Conservation (phyloP, 805 yeast genomes). For the Candida silvatica region DNA sequence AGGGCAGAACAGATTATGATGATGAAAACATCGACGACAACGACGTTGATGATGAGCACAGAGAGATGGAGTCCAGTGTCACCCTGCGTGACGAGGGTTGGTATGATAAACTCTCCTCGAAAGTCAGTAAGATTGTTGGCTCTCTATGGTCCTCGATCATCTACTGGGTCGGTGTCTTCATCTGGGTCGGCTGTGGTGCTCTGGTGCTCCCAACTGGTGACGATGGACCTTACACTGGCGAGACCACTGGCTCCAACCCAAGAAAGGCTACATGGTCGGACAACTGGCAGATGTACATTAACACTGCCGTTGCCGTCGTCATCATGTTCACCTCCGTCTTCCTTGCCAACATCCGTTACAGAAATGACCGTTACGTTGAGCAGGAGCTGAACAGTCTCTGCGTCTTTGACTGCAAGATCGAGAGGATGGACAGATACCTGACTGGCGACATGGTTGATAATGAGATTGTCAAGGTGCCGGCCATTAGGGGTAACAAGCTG, state of each 20-base stretch:
- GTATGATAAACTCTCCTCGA: constrained; percentile 27
- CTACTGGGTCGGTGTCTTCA: constrained; percentile 29
- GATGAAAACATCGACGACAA: constrained; percentile 7
- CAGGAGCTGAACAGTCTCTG: constrained; percentile 11
- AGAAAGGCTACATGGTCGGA: constrained; percentile 21
- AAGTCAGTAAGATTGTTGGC: constrained; percentile 20
- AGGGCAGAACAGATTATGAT: too few relatives aligned
- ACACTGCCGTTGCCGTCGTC: constrained; percentile 32
- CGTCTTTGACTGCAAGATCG: constrained; percentile 23
- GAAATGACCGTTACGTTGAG: constrained; percentile 26
- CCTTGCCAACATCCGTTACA: constrained; percentile 30
- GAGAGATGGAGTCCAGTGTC: constrained; percentile 1
- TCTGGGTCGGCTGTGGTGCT: constrained; percentile 31
- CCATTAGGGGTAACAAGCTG: constrained; percentile 8
- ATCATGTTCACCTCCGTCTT: constrained; percentile 27
- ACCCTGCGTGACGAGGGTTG: constrained; percentile 19
- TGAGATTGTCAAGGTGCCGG: constrained; percentile 21
- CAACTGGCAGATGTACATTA: constrained; percentile 33
- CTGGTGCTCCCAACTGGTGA: constrained; percentile 11
- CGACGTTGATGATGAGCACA: constrained; percentile 1
- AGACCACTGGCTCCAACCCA: constrained; percentile 11
- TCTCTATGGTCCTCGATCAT: constrained; percentile 23
- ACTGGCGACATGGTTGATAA: constrained; percentile 18
- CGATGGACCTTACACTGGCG: constrained; percentile 5
- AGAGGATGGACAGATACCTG: constrained; percentile 14